Base-by-base conservation (phyloP, 2,329 filamentous ascomycete genomes). In the Arthrobotrys sinensis region DNA sequence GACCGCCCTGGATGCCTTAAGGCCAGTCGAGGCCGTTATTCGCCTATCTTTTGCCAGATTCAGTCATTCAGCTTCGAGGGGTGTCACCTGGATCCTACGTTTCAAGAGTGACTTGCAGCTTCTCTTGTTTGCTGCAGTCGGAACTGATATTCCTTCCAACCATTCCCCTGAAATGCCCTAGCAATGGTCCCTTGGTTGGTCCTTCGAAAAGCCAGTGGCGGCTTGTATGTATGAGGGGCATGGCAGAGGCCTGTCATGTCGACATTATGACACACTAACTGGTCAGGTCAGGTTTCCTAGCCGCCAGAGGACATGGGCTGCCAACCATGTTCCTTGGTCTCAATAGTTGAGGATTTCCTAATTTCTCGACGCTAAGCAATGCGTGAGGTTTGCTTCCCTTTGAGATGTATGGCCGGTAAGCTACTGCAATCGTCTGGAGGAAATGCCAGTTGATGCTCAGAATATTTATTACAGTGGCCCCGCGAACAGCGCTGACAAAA, bases 401-500 rank as follows among this genome's bases (percentile, higher is more conserved):
- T 43, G 55, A 16, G 14, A 60, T 19, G 36, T 43, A 24, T 43
- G 19, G 55, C 11, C 55, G 36, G 55, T 12, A n/a, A n/a, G 55
- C 4, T 60, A 36, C 55, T 36, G 55, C 36, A 43, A 60, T 60
- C 34, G 19, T 40, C 11, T 40, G 16, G 7, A 34, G 50, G 52
- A 38, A 53, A 38, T n/a, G 52, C 14, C 40, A 16, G 32, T 38
- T 32, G 52, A 38, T 38, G 52, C 52, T 57, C 32, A 7, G 16
- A 24, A 32, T 10, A 21, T 72, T 76, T 76, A 67, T 57, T 60
- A 46, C 46, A 38, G 19, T 24, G 24, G 64, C 57, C 72, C 71
- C 72, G 72, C 72, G 72, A 76, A 76, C 64, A 65, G 72, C 72
- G 72, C 72, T 38, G 48, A 50, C 55, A 76, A 69, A 76, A 76